Evolutionary conservation across 164 flowering plant species (phyloP).

Genomic region (Cinnamomum chago): DNA sequence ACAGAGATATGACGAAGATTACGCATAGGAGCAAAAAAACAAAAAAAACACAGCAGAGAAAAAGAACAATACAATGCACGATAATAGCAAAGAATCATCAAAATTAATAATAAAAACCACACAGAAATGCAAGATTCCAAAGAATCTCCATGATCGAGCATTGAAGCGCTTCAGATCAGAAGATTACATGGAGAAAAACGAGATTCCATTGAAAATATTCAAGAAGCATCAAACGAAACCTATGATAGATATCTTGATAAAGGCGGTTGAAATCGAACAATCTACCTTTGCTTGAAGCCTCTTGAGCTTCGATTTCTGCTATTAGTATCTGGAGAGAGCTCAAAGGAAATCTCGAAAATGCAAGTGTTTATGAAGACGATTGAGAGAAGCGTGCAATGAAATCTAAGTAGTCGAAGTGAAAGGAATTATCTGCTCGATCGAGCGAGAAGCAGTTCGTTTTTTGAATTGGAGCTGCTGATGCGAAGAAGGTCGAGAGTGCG

Average conservation of each 20-base stretch:
- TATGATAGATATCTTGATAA: neutral
- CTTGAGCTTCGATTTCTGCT: neutral
- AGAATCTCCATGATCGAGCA: neutral
- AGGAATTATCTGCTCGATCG: neutral
- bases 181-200: neutral
- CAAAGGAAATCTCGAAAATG: neutral
- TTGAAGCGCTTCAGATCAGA: neutral
- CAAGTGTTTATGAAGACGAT: neutral
- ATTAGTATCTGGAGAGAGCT: too few species aligned
- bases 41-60: too few species aligned
- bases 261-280: neutral
- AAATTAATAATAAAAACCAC: neutral
- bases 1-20: neutral
- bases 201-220: neutral
- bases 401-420: neutral
- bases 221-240: neutral
- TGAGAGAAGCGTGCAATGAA: neutral
- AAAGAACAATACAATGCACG: too few species aligned
- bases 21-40: too few species aligned
- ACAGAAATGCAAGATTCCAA: neutral
- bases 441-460: neutral
- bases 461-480: neutral
- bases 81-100: neutral
- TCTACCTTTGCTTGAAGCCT: neutral
- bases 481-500: neutral